Evolutionary conservation across 768 basidiomycete genomes (phyloP).

Genomic region (Harrya chromipes): DNA sequence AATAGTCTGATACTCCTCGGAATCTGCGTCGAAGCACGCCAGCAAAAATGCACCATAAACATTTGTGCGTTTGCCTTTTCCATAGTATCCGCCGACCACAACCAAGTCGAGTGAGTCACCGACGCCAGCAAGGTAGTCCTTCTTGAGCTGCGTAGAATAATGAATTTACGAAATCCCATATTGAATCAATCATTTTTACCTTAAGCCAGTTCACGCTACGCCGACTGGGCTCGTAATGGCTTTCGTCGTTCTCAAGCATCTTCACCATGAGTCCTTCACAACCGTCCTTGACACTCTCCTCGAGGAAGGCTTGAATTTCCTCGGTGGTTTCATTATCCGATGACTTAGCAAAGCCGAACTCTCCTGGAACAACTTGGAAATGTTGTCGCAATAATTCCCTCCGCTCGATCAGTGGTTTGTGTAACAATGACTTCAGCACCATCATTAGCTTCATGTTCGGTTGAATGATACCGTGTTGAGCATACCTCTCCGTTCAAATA

Average conservation of each 20-base stretch:
- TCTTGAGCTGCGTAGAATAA: constrained; percentile 71
- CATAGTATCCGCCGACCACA: constrained; percentile 96
- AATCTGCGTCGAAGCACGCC: constrained; percentile 93
- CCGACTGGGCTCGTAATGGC: constrained; percentile 93
- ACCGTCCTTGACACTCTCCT: constrained; percentile 96
- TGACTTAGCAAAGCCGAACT: constrained; percentile 91
- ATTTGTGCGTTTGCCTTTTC: constrained; percentile 96
- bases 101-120: constrained; percentile 97
- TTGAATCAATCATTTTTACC: constrained; percentile 41
- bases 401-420: constrained; percentile 69
- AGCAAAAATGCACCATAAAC: constrained; percentile 98
- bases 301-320: constrained; percentile 91
- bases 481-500: constrained; percentile 93
- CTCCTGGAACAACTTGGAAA: constrained; percentile 79
- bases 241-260: constrained; percentile 90
- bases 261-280: constrained; percentile 99
- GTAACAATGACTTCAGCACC: constrained; percentile 69
- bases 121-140: constrained; percentile 94
- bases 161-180: constrained; percentile 1
- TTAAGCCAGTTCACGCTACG: constrained; percentile 98
- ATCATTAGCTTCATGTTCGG: background rate
- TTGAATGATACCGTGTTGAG: background rate
- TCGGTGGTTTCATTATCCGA: constrained; percentile 88
- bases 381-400: constrained; percentile 73
- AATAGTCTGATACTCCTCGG: constrained; percentile 94